These are phyloP conservation scores for Thalassiosira livingstoniorum DNA, from an alignment of 352 stramenopile genomes.

Conservation along the genomic window DNA sequence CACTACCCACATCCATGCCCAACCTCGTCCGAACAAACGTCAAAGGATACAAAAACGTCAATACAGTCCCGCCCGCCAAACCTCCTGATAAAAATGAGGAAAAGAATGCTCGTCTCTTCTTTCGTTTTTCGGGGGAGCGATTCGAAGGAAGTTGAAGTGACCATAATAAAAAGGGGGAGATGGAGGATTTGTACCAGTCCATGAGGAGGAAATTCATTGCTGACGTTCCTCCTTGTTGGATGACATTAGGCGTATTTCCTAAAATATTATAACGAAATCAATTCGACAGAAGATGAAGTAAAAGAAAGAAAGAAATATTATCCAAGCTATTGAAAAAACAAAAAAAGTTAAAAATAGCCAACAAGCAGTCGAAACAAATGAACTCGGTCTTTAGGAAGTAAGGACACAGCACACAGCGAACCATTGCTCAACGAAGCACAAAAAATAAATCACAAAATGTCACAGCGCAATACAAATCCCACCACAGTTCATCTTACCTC, in stretches of 20 bases:
- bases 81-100: constrained; percentile 87
- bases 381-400: no score
- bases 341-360: neutral
- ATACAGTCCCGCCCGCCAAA: constrained; percentile 92
- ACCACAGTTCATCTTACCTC: constrained; percentile 66
- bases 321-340: neutral
- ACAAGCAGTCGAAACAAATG: no score
- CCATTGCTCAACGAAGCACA: no score
- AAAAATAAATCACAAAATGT: no score
- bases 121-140: constrained; percentile 46
- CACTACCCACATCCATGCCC: constrained; percentile 82
- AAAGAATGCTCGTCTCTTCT: constrained; percentile 56
- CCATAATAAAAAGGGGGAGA: constrained; percentile 53
- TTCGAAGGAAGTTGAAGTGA: constrained; percentile 50
- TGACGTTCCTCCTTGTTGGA: constrained; percentile 70
- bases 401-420: no score
- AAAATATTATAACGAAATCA: constrained; percentile 4
- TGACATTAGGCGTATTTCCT: constrained; percentile 82
- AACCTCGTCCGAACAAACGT: constrained; percentile 85
- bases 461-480: no score
- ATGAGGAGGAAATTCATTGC: constrained; percentile 84
- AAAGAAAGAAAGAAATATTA: neutral
- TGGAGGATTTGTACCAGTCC: constrained; percentile 79
- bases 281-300: neutral
- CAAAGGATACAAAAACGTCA: constrained; percentile 91